Evolutionary conservation across 305 asterid genomes (phyloP), one percentile per base, ranked within the genome.

Genomic region (Plantago coronopus): DNA sequence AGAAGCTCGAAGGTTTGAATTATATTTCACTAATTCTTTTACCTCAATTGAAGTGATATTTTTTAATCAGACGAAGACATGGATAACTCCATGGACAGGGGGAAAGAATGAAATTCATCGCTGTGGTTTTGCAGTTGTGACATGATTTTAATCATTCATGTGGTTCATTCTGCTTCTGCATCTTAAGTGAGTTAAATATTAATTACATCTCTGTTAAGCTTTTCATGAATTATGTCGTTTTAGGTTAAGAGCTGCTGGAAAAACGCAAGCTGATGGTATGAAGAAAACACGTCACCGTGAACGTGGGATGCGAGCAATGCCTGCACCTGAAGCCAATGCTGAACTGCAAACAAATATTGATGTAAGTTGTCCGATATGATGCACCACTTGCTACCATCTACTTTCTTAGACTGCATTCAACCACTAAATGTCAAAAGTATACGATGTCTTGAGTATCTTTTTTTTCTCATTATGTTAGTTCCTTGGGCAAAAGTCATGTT

Each of bases 301-400:
- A 34, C 76, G 91, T 57, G 76, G 69, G 18, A 69, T 72, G 48
- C 80, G 87, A 66, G 94, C 80, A 46, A 69, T 79, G n/a, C 86
- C 95, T 65, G 97, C 89, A 59, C 96, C 94, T 20, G 95, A 85
- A 71, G 97, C 96, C 82, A 90, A 87, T 56, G 96, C 96, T 21
- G 97, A 90, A 80, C 79, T 90, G 69, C 96, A 85, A 75, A 56
- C 76, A 66, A 90, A 85, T 75, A 79, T 90, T 59, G 96, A 90
- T 67, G 97, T 87, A 85, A 22, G 87, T 62, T 50, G 10, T 49
- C 25, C 46, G 40, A 54, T 47, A 34, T 34, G 9, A 18, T 48
- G 42, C 57, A 17, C 21, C 13, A 17, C 34, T 63, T 29, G 7
- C 51, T 45, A 23, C 9, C 11, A 44, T 61, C 17, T 43, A 45